These are phyloP conservation scores for Parasarocladium wereldwijsianum DNA, from an alignment of 2,329 filamentous ascomycete species.

Conservation along the genomic window DNA sequence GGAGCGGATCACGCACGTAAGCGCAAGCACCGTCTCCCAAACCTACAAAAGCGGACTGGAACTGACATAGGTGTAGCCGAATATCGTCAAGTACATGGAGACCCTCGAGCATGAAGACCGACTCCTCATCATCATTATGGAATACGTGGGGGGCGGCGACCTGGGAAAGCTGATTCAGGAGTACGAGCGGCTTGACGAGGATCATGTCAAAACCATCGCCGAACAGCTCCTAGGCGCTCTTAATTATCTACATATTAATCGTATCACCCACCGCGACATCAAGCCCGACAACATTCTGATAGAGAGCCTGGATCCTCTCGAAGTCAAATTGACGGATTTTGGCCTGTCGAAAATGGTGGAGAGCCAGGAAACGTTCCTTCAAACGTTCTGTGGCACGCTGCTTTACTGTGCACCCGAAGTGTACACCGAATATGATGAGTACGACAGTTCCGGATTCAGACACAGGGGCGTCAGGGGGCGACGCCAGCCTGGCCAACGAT, in stretches of 20 bases:
- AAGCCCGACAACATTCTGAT: slow-evolving; percentile 97
- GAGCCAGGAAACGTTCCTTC: slow-evolving; percentile 79
- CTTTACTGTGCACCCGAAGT: slow-evolving; percentile 95
- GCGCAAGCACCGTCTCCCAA: slow-evolving; percentile 17
- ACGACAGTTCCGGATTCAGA: slow-evolving; percentile 55
- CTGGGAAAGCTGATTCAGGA: slow-evolving; percentile 57
- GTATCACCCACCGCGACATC: slow-evolving; percentile 95
- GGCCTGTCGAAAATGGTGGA: slow-evolving; percentile 90
- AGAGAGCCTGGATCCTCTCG: slow-evolving; percentile 53
- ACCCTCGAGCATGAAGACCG: slow-evolving; percentile 69
- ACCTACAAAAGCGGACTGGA: slow-evolving; percentile 5
- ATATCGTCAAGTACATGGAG: slow-evolving; percentile 86
- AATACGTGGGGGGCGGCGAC: slow-evolving; percentile 73
- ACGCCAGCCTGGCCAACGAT: slow-evolving; percentile 47
- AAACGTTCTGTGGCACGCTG: slow-evolving; percentile 91
- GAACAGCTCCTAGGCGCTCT: slow-evolving; percentile 67
- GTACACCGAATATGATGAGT: slow-evolving; percentile 58
- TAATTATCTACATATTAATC: slow-evolving; percentile 70
- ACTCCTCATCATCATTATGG: slow-evolving; percentile 95
- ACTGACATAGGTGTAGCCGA: slow-evolving; percentile 36
- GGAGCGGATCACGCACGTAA: slow-evolving; percentile 68
- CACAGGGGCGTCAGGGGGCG: slow-evolving; percentile 48
- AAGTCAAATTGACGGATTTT: slow-evolving; percentile 90
- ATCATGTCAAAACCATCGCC: slow-evolving; percentile 55
- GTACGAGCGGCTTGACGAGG: slow-evolving; percentile 49